These are phyloP conservation scores for Coriolopsis trogii DNA, from an alignment of 1,284 basidiomycete species.

Conservation along the genomic window DNA sequence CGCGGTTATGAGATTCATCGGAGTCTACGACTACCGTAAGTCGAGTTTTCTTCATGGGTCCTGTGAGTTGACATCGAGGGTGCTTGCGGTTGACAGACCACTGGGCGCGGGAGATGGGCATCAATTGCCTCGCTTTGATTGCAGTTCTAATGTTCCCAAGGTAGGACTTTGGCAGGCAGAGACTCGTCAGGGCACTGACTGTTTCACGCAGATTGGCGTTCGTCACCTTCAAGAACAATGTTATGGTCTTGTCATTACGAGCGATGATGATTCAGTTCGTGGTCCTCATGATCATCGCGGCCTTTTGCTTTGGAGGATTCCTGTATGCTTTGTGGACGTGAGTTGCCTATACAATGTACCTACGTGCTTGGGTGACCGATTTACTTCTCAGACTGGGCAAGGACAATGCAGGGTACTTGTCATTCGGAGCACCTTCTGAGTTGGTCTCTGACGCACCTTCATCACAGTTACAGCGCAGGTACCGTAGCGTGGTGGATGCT, in stretches of 20 bases:
- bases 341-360: conserved; percentile 35
- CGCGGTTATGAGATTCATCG: conserved; percentile 71
- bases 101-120: conserved; percentile 67
- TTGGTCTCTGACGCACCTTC: neutral
- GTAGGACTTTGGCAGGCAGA: conserved; percentile 35
- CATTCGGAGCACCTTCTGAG: neutral
- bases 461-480: conserved; percentile 47
- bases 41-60: neutral
- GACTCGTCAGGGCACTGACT: neutral
- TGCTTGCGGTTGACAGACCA: conserved; percentile 40
- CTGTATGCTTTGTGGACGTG: conserved; percentile 90
- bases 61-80: neutral
- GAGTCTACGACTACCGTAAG: conserved; percentile 65
- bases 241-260: conserved; percentile 78
- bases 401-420: conserved; percentile 13
- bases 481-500: conserved; percentile 90
- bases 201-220: conserved; percentile 67
- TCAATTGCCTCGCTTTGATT: conserved; percentile 76
- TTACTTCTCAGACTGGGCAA: conserved; percentile 16
- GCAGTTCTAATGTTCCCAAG: conserved; percentile 89
- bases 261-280: conserved; percentile 83
- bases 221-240: conserved; percentile 84
- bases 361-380: neutral
- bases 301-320: conserved; percentile 90
- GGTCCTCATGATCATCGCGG: conserved; percentile 84